Base-by-base conservation (phyloP, 345 rosid species). In the Abelmoschus esculentus region DNA sequence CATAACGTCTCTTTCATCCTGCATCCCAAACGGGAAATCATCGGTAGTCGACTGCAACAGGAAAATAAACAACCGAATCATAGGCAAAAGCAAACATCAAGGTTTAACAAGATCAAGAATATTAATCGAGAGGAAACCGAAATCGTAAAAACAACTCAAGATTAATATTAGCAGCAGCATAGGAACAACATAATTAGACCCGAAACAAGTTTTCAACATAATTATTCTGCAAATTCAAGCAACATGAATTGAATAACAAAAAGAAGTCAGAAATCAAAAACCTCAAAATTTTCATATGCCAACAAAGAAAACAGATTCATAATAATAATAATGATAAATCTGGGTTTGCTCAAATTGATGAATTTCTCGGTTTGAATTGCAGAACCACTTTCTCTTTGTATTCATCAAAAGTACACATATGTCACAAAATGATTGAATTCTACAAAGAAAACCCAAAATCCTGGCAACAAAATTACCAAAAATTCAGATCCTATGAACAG, bases 1-100 rank as follows among this genome's bases (percentile, higher is more conserved):
- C 72, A 86, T 70, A 29, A 77, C 86, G 73, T 86, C 90, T 53
- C 88, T 83, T 71, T 81, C 97, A 54, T 82, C 90, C 97, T 91
- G 80, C 77, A 68, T 66, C 66, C 61, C 34, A 40, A 44, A 54
- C 66, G 49, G 49, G 18, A 64, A 69, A 14, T 70, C 71, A 70
- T 47, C 12, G n/a, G n/a, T n/a, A 70, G 7, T 31, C 58, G 70
- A 32, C 56, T 46, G 22, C 9, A n/a, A 54, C 40, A 49, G 47
- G 34, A 58, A 74, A 14, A 38, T 36, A 17, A 31, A 40, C 66
- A 64, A 32, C 38, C 70, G 54, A 47, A 49, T 0, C 36, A 6
- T 26, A 50, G 54, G 31, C 31, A 62, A 70, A 47, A 31, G 13
- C 17, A 31, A 18, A 69, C 67, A 26, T 19, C 34, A 58, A 28